Conservation (phyloP, 345 rosid genomes). For the Erysimum cheiranthoides region DNA sequence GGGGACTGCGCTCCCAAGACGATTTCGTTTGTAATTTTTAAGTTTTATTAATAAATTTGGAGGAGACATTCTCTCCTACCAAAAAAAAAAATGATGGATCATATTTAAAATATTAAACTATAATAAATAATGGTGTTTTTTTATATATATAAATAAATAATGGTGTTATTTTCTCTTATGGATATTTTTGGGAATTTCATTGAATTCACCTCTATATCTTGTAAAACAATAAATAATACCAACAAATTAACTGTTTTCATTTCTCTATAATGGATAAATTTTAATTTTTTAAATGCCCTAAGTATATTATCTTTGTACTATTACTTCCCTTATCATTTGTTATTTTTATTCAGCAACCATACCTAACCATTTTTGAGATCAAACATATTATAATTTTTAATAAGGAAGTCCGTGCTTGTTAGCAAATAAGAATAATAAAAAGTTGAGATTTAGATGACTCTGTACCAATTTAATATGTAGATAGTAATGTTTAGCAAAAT, state of each 20-base stretch:
- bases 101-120: background rate
- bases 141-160: no score
- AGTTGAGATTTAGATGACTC: constrained; percentile 34
- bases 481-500: background rate
- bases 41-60: no score
- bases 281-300: background rate
- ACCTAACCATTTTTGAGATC: constrained; percentile 22
- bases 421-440: constrained; percentile 25
- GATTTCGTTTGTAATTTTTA: no score
- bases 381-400: background rate
- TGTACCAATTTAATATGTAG: constrained; percentile 6
- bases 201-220: background rate
- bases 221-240: background rate
- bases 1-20: no score
- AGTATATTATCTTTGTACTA: background rate
- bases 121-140: background rate
- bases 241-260: background rate
- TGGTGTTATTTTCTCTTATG: constrained; percentile 8
- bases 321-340: constrained; percentile 10
- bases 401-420: constrained; percentile 12
- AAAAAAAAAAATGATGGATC: no score
- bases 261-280: background rate
- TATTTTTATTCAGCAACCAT: background rate
- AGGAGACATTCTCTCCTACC: no score
- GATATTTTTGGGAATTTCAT: background rate